A percentile compares a stretch with the other conserved stretches of the same genome.
Evolutionary conservation across 257 asterid species (phyloP).

Genomic region (Nicotiana tabacum): DNA sequence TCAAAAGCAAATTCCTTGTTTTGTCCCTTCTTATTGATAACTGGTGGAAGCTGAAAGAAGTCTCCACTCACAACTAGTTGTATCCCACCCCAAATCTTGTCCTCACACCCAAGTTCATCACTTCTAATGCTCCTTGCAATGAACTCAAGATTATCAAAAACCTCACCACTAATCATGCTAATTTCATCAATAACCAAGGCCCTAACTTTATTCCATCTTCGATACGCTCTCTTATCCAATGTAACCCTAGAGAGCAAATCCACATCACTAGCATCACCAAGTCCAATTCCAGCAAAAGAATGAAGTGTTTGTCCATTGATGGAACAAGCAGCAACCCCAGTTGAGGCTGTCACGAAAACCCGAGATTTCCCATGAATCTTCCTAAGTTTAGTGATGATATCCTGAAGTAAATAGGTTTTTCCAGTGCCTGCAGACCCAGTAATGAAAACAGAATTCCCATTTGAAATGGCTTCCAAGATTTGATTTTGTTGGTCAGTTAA

Average conservation of each 20-base stretch:
- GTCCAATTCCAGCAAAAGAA: constrained; percentile 53
- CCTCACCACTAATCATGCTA: constrained; percentile 58
- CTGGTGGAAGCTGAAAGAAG: constrained; percentile 70
- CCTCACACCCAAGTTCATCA: constrained; percentile 4
- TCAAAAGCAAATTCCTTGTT: constrained; percentile 49
- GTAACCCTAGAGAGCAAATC: constrained; percentile 38
- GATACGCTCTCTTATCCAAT: constrained; percentile 27
- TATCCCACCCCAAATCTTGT: constrained; percentile 66
- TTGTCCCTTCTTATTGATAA: constrained; percentile 18
- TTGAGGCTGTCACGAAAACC: constrained; percentile 71
- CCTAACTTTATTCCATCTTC: constrained; percentile 56
- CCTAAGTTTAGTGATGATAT: constrained; percentile 38
- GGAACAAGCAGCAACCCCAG: constrained; percentile 67
- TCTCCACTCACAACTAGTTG: constrained; percentile 79
- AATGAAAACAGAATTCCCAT: constrained; percentile 53
- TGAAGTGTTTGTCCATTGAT: constrained; percentile 56
- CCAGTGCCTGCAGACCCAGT: constrained; percentile 89
- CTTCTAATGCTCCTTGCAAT: constrained; percentile 42
- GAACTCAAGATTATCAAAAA: constrained; percentile 45
- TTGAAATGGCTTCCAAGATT: constrained; percentile 45
- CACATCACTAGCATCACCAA: constrained; percentile 25
- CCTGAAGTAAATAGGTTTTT: constrained; percentile 49
- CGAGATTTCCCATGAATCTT: constrained; percentile 40
- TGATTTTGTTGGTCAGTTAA: constrained; percentile 61
- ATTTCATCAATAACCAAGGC: constrained; percentile 62